Percentiles rank a stretch among this genome's conserved stretches.
phyloP scores from a whole-genome alignment of 2,329 filamentous ascomycete genomes.

The Talaromyces islandicus region DNA sequence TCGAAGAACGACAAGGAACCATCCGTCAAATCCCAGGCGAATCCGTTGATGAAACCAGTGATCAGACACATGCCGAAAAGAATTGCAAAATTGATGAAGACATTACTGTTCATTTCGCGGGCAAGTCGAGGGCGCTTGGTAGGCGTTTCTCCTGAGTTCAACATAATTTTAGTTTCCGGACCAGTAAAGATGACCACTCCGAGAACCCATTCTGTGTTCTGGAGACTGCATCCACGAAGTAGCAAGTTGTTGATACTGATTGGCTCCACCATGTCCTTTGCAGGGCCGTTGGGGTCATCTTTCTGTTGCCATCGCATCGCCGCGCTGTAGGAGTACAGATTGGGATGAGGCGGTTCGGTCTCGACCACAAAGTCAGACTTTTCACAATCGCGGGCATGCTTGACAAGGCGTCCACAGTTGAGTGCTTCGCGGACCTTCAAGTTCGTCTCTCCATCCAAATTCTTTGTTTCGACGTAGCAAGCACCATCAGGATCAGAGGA shows the following conservation, averaged over 20 bases:
- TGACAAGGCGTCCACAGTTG: slow-evolving; percentile 73
- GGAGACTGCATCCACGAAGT: slow-evolving; percentile 83
- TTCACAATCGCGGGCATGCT: slow-evolving; percentile 89
- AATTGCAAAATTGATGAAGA: slow-evolving; percentile 92
- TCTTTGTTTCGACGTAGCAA: slow-evolving; percentile 98
- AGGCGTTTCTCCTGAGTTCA: slow-evolving; percentile 92
- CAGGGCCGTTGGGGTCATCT: slow-evolving; percentile 55
- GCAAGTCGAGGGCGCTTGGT: slow-evolving; percentile 89
- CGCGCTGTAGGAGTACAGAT: slow-evolving; percentile 91
- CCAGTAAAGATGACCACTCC: slow-evolving; percentile 93
- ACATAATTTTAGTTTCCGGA: slow-evolving; percentile 97
- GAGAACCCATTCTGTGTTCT: slow-evolving; percentile 94
- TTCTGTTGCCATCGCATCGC: slow-evolving; percentile 80
- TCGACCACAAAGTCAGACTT: slow-evolving; percentile 80
- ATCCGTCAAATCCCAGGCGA: slow-evolving; percentile 68
- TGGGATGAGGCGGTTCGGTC: slow-evolving; percentile 85
- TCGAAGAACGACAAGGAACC: slow-evolving; percentile 79
- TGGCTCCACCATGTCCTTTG: slow-evolving; percentile 79
- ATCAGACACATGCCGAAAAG: slow-evolving; percentile 85
- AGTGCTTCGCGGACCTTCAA: slow-evolving; percentile 90
- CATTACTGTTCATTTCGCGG: slow-evolving; percentile 92
- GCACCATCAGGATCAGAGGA: slow-evolving; percentile 91
- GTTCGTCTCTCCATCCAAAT: slow-evolving; percentile 95
- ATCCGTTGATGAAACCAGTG: slow-evolving; percentile 76
- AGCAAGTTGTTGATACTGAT: slow-evolving; percentile 93